Base-by-base conservation (phyloP, 176 grass and related monocot species). In the Typha latifolia region DNA sequence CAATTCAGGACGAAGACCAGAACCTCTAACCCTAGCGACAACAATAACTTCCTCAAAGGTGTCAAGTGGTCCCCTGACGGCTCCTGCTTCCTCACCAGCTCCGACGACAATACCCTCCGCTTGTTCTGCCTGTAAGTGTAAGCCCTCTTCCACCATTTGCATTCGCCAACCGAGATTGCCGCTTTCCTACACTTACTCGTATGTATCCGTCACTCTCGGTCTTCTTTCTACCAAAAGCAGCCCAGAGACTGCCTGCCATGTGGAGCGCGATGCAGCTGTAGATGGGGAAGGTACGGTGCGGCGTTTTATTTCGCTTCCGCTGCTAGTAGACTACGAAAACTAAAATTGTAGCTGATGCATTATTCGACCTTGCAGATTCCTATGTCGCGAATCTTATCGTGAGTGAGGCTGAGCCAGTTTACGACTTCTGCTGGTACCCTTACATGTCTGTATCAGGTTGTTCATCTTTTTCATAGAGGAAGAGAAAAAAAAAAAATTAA, bases 351-450 rank as follows among this genome's bases (percentile, higher is more conserved):
- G 1, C 9, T 43, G 37, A 43, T 43, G 37, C 1, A 43, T 43
- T 43, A 43, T 43, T 43, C 9, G 7, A 43, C 20, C 53, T 59
- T 70, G 76, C 76, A 81, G 94, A 97, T 86, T 92, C 94, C 50
- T 97, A 92, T 51, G 72, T 63, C 4, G 81, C 88, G 47, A 84
- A 65, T 71, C 19, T 97, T 69, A 72, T 82, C 22, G 81, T 90
- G 82, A 87, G 81, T 14, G 89, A 97, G 74, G 94, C 82, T 12
- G 89, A 97, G 63, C 80, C 85, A 11, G 82, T 90, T 27, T 92
- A 97, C 49, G 94, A 97, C 47, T 92, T 84, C 72, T 97, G 89
- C 80, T 97, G 94, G 94, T 97, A 90, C 70, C 94, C 94, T 23
- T 84, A 84, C 74, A 97, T 92, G 94, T 82, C 74, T 5, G 61